Conservation (phyloP, 2,329 filamentous ascomycete genomes). For the Plectosphaerella plurivora region DNA sequence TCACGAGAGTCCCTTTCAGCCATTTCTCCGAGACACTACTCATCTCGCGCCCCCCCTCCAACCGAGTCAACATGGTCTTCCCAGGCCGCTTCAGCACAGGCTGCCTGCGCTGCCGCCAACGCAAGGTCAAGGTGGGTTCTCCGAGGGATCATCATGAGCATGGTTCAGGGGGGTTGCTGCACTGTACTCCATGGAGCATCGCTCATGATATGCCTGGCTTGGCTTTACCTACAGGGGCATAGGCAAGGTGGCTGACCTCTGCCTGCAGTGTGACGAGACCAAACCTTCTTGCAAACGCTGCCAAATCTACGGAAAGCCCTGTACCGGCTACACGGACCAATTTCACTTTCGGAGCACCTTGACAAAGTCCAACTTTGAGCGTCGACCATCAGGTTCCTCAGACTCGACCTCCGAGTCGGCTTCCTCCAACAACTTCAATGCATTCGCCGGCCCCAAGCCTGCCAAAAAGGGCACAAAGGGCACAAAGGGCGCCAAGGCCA, state of each 20-base stretch:
- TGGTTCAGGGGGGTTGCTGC: background rate
- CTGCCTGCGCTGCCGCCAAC: constrained; percentile 21
- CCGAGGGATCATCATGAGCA: background rate
- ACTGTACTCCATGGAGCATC: too few species aligned
- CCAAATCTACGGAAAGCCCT: constrained; percentile 23
- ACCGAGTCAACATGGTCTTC: constrained; percentile 17
- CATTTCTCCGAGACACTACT: too few species aligned
- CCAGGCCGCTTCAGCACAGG: constrained; percentile 23
- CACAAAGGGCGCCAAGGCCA: too few species aligned
- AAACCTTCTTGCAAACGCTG: background rate
- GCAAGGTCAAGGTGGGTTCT: constrained; percentile 22
- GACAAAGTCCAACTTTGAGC: constrained; percentile 4
- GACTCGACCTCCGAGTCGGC: background rate
- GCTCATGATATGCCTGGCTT: too few species aligned
- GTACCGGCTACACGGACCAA: constrained; percentile 27
- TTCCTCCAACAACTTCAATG: background rate
- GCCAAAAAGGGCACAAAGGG: too few species aligned
- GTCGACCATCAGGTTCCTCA: too few species aligned
- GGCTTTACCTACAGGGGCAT: too few species aligned
- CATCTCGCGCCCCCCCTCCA: too few species aligned
- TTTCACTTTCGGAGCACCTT: constrained; percentile 25
- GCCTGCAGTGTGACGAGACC: background rate
- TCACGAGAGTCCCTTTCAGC: too few species aligned
- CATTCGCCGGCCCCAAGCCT: background rate
- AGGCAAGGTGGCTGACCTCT: too few species aligned